Base-by-base conservation (phyloP, 305 asterid genomes). In the Caryopteris hybrid region DNA sequence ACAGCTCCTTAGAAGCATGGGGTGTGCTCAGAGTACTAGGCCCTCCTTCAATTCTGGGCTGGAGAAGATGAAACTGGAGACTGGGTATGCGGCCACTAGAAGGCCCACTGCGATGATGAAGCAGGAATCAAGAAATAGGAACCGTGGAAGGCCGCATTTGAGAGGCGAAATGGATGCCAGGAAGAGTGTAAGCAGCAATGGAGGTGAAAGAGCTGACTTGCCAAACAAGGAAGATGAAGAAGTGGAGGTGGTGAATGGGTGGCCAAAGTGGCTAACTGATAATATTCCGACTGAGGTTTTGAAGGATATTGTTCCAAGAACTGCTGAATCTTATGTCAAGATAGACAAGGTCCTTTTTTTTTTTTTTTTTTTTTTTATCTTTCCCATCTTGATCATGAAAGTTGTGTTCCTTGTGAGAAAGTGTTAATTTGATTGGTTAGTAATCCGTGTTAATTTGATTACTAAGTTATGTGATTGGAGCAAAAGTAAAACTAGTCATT, bases 191-290 rank as follows among this genome's bases (percentile, higher is more conserved):
- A 61, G 64, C 17, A 69, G 64, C 6, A 57, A 39, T 13, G 70
- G 70, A 23, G 76, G 64, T 25, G 78, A 27, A 33, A 78, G 58
- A 20, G 71, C 11, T n/a, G 72, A 52, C 0, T 29, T 56, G 23
- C 8, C 2, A 12, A 67, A 60, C 27, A 70, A 42, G 39, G n/a
- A n/a, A n/a, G 54, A 29, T 14, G 80, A 14, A 14, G 88, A 81
- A 38, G 80, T 77, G 46, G 90, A 80, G 80, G 31, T 85, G 16
- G 88, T 87, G 7, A 84, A 88, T 70, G 97, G 90, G 1, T 88
- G 97, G 92, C 97, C 97, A 3, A 82, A 85, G 64, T 90, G 97
- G 97, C 75, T 90, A 2, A 76, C 66, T 53, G 86, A 86, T 38
- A 86, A 86, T 65, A 78, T 90, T 61, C 89, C 97, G 5, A 68